Base-by-base conservation (phyloP, 805 yeast species). In the Hanseniaspora nectarophila region DNA sequence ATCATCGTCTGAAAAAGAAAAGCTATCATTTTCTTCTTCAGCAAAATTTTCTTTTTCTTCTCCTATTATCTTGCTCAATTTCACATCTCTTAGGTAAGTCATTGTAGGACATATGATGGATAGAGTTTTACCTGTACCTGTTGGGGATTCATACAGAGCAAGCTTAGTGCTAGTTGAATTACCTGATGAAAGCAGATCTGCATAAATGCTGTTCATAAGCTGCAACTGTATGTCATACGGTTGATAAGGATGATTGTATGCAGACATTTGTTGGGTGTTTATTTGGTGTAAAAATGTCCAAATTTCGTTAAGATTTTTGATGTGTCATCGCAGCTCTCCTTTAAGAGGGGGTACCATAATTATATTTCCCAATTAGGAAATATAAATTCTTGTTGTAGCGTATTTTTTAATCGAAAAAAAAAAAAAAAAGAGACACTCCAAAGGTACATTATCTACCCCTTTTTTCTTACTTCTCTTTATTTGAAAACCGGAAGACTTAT, bases 61-160 rank as follows among this genome's bases (percentile, higher is more conserved):
- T 3, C 26, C 18, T 16, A 15, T 45, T 18, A 45, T 31, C 18
- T 39, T 31, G 2, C 21, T 33, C 6, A 40, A 58, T 55, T 76
- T 76, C 56, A 73, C 65, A 20, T 76, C 71, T 53, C 90, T 64
- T 32, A 89, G 69, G 95, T 95, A 89, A 0, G 89, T 77, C 75
- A 89, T 73, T 0, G 90, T 71, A 0, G 94, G 77, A 62, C 97
- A 90, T 3, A 90, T 83, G 43, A 89, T 67, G 0, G 95, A 86
- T 2, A 90, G 68, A 0, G 97, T 88, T 65, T 89, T 89, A 2
- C 97, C 97, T 1, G 89, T 85, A 6, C 97, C 97, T 0, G 97
- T 89, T 0, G 97, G 97, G 54, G 92, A 82, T 63, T 89, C 97
- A 60, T 89, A 81, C 1, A 89, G 71, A 0, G 94, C 95, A 2